Base-by-base conservation (phyloP, 2,329 filamentous ascomycete species). In the Knufia petricola region DNA sequence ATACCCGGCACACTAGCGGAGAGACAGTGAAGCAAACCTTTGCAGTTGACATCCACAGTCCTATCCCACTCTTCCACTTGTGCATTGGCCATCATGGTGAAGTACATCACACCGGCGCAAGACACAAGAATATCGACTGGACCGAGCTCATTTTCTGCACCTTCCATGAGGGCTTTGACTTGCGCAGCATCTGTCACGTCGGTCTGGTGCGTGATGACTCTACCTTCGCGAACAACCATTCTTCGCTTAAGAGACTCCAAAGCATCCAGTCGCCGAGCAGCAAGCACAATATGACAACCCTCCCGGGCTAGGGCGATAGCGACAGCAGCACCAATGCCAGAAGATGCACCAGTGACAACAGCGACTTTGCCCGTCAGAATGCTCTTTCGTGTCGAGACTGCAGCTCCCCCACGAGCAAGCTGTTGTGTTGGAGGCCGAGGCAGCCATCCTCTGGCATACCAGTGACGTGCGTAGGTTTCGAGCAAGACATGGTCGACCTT, bases 41-140 rank as follows among this genome's bases (percentile, higher is more conserved):
- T 89, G 78, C 85, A 89, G 69, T 90, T 90, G 57, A 90, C 84
- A 58, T 89, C 85, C 36, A 90, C 84, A 0, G 85, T 89, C 50
- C 78, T 82, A 54, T 88, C 81, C 85, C 85, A 90, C 59, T 90
- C 81, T 3, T 85, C 82, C 0, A 72, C 77, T 54, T 84, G 76
- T 13, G 71, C 75, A 61, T 88, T 89, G 49, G 81, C 78, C 85
- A 90, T 89, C 80, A 89, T 81, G 48, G 85, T 89, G 67, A 81
- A 90, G 69, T 90, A 90, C 85, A 90, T 90, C 61, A 90, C 85
- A 30, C 85, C 85, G 0, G 85, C 86, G 60, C 84, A 87, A 34
- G 80, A 80, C 43, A 90, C 78, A n/a, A 90, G 75, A 45, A 89
- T 85, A 61, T 90, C 85, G 38, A 89, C 72, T 0, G 81, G 77